Percentiles rank a stretch among this genome's conserved stretches.
Evolutionary conservation across 2,329 filamentous ascomycete genomes (phyloP).

Genomic region (Penicillium sp.): DNA sequence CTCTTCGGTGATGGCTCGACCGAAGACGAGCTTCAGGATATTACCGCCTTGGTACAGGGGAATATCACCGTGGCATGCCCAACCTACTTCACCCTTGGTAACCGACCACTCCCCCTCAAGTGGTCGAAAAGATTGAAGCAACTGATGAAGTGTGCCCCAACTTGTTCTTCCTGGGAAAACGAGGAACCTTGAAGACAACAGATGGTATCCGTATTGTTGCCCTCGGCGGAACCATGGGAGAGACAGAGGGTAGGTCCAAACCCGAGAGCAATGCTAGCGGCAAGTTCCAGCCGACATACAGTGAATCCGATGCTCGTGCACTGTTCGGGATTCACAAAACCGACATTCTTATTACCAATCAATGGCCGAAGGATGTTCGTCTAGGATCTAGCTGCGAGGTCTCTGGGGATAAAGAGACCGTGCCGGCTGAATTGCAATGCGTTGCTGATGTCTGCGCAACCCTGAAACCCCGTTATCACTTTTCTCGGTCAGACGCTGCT

Average conservation of each 20-base stretch:
- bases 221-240: conserved; percentile 67
- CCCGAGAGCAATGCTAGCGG: conserved; percentile 50
- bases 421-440: conserved; percentile 60
- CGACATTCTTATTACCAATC: conserved; percentile 82
- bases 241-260: conserved; percentile 28
- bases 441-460: conserved; percentile 75
- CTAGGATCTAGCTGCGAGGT: conserved; percentile 61
- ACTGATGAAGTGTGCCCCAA: conserved; percentile 82
- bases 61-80: conserved; percentile 72
- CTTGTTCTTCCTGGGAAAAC: conserved; percentile 83
- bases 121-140: conserved; percentile 71
- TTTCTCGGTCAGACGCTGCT: conserved; percentile 67
- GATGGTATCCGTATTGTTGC: conserved; percentile 87
- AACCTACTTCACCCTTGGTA: conserved; percentile 87
- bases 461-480: conserved; percentile 89
- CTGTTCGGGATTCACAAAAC: conserved; percentile 73
- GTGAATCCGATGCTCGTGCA: conserved; percentile 70
- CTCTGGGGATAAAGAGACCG: conserved; percentile 47
- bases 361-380: conserved; percentile 78
- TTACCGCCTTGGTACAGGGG: conserved; percentile 69
- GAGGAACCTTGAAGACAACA: conserved; percentile 81
- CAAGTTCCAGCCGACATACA: conserved; percentile 75
- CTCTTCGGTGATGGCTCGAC: conserved; percentile 63
- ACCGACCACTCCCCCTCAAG: conserved; percentile 63
- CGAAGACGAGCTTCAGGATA: conserved; percentile 56